phyloP scores from a whole-genome alignment of 768 basidiomycete species.

The Boletus rufocinnamomeus region DNA sequence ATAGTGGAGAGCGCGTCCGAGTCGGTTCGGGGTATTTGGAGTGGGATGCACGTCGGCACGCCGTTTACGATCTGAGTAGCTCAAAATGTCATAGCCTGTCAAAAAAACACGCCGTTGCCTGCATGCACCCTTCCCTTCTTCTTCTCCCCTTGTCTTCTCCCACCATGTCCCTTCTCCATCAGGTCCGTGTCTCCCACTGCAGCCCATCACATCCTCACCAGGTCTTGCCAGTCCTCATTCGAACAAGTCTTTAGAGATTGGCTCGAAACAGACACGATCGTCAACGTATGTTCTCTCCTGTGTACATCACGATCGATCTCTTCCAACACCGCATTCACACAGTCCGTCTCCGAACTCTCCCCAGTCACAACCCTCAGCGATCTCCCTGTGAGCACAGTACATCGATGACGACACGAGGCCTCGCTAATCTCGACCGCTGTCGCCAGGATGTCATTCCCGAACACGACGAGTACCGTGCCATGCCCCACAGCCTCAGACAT shows the following conservation, averaged over 20 bases:
- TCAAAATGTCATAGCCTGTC: slow-evolving; percentile 19
- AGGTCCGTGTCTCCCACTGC: not conserved
- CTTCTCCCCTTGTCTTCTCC: slow-evolving; percentile 5
- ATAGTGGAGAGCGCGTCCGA: slow-evolving; percentile 79
- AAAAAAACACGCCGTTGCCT: slow-evolving; percentile 37
- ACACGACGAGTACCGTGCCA: slow-evolving; percentile 29
- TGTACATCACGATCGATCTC: not conserved
- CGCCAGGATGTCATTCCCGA: slow-evolving; percentile 33
- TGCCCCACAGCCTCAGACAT: slow-evolving; percentile 33
- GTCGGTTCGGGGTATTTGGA: slow-evolving; percentile 87
- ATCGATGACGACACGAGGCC: slow-evolving; percentile 18
- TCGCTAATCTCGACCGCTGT: slow-evolving; percentile 24
- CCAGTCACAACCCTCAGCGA: slow-evolving; percentile 26
- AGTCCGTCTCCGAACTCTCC: slow-evolving; percentile 28
- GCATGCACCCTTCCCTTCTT: slow-evolving; percentile 23
- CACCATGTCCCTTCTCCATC: not conserved
- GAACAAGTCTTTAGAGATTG: slow-evolving; percentile 20
- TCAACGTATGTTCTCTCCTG: slow-evolving; percentile 23
- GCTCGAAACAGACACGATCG: slow-evolving; percentile 26
- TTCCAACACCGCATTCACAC: not conserved
- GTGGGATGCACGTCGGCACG: slow-evolving; percentile 79
- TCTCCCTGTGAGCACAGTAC: slow-evolving; percentile 30
- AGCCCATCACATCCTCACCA: not conserved
- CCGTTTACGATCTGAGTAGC: slow-evolving; percentile 52
- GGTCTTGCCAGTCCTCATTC: not conserved